A percentile compares a stretch with the other conserved stretches of the same genome.
Evolutionary conservation across 2,329 filamentous ascomycete species (phyloP).

Genomic region (Fusarium multiceps): DNA sequence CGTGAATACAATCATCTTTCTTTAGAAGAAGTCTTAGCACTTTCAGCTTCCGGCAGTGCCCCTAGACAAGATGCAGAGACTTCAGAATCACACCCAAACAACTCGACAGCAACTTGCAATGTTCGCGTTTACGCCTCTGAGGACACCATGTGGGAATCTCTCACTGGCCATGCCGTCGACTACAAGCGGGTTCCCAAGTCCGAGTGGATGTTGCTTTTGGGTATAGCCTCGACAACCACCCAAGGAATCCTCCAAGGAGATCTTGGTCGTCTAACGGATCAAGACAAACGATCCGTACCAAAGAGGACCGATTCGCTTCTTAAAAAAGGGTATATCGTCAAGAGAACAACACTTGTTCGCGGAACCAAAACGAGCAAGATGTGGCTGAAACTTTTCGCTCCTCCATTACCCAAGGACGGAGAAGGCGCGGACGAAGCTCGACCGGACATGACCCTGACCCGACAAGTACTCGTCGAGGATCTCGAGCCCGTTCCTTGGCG

Average conservation of each 20-base stretch:
- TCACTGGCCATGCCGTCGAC: conserved; percentile 70
- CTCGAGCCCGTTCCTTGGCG: conserved; percentile 68
- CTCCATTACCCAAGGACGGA: conserved; percentile 54
- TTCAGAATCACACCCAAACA: not conserved
- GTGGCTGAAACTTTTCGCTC: conserved; percentile 68
- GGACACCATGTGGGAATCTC: conserved; percentile 67
- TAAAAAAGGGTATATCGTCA: conserved; percentile 71
- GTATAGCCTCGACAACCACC: conserved; percentile 65
- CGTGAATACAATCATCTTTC: conserved; percentile 55
- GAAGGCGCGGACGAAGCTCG: conserved; percentile 42
- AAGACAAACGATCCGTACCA: conserved; percentile 73
- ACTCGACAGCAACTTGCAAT: not conserved
- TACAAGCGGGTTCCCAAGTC: conserved; percentile 67
- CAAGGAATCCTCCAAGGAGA: conserved; percentile 71
- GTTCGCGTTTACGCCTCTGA: conserved; percentile 62
- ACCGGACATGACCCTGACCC: conserved; percentile 54
- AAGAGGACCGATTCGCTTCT: conserved; percentile 69
- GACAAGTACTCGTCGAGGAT: conserved; percentile 55
- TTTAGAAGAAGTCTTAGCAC: conserved; percentile 47
- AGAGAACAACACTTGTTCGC: conserved; percentile 67
- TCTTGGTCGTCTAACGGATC: conserved; percentile 65
- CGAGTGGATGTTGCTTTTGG: conserved; percentile 69
- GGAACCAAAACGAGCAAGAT: conserved; percentile 72
- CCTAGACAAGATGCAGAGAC: conserved; percentile 16
- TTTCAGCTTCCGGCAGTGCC: conserved; percentile 22